Base-by-base conservation (phyloP, 176 grass and related monocot species). In the Carex pumila region DNA sequence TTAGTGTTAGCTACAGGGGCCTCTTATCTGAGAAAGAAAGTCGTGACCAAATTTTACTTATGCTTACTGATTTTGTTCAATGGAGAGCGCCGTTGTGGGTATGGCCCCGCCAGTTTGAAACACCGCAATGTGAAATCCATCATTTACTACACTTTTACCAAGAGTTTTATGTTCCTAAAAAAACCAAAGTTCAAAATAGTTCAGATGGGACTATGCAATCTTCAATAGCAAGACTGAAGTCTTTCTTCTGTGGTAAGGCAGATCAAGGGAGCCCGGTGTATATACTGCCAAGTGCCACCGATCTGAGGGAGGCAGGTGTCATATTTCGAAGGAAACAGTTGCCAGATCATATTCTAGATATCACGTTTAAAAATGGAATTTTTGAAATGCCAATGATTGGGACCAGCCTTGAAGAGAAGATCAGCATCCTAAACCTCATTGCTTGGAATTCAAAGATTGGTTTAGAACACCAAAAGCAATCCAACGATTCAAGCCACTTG, bases 81-180 rank as follows among this genome's bases (percentile, higher is more conserved):
- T 32, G 52, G 50, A 52, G 41, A 32, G 29, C 25, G 5, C 50
- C 8, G 7, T 32, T 17, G 49, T 79, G 50, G 56, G 56, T 34
- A 15, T 56, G 76, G 76, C 76, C 76, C 5, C 47, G 22, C 19
- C 72, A 3, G 21, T 45, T 30, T 52, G 72, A 50, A 25, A 22
- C 50, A 49, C 62, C 49, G 3, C 19, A 49, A 18, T 57, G 29
- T 57, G 29, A 57, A 56, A 56, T 60, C 25, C 12, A 57, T 53
- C 76, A 79, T 57, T 79, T 79, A 32, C 52, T 79, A n/a, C 52
- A 60, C 6, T 79, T 79, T 79, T 79, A 79, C 59, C 56, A 79
- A 29, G 56, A 57, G 15, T 56, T 52, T 79, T 32, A 57, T 32
- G 76, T 60, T 3, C 29, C 76, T 8, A 68, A 83, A 10, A n/a